Evolutionary conservation across 2,329 filamentous ascomycete species (phyloP).

Genomic region (Colletotrichum scovillei): DNA sequence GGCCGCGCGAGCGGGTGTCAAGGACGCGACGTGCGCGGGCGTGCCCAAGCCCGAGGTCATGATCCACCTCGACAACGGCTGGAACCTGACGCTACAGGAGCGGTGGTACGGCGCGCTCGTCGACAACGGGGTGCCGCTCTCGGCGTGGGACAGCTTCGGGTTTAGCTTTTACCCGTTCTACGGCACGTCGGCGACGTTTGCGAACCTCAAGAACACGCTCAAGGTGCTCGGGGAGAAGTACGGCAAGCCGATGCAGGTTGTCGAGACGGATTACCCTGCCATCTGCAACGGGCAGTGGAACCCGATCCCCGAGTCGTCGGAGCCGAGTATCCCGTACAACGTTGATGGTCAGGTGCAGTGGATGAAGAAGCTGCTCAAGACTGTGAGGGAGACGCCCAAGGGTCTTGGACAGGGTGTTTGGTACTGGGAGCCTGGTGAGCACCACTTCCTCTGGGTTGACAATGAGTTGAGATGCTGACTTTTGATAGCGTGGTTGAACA

Average conservation of each 20-base stretch:
- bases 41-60: slow-evolving; percentile 37
- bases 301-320: slow-evolving; percentile 24
- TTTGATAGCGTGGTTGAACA: slow-evolving; percentile 16
- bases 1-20: slow-evolving; percentile 37
- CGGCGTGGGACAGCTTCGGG: slow-evolving; percentile 28
- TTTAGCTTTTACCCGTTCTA: slow-evolving; percentile 34
- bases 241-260: slow-evolving; percentile 29
- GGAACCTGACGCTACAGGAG: slow-evolving; percentile 33
- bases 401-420: slow-evolving; percentile 24
- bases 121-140: slow-evolving; percentile 27
- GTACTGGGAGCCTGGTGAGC: slow-evolving; percentile 23
- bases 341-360: slow-evolving; percentile 26
- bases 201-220: slow-evolving; percentile 20
- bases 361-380: slow-evolving; percentile 15
- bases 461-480: background rate
- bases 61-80: slow-evolving; percentile 33
- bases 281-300: slow-evolving; percentile 29
- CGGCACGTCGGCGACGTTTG: slow-evolving; percentile 30
- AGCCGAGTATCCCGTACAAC: slow-evolving; percentile 31
- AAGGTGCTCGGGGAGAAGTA: slow-evolving; percentile 25
- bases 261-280: slow-evolving; percentile 33
- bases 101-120: slow-evolving; percentile 30
- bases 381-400: slow-evolving; percentile 21
- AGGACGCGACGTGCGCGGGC: slow-evolving; percentile 27
- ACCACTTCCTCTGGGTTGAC: background rate